Evolutionary conservation across 352 stramenopile genomes (phyloP).

Genomic region (Phytopythium boreale): DNA sequence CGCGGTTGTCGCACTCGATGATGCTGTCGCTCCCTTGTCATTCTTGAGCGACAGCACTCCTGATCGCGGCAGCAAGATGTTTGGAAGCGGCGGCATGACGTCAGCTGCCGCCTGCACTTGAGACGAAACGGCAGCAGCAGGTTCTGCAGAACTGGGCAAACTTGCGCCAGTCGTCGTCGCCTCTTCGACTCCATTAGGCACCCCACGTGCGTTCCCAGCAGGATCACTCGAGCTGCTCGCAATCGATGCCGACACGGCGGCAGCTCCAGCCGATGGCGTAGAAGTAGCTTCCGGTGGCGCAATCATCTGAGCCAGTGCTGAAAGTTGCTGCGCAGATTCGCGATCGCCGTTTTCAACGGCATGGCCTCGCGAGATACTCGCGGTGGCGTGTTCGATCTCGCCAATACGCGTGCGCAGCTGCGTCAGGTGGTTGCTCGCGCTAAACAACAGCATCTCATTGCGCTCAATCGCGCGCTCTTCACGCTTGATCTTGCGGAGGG

Average conservation of each 20-base stretch:
- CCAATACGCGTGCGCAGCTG: conserved; percentile 69
- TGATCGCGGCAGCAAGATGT: conserved; percentile 43
- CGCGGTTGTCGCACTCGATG: not conserved
- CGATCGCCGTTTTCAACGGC: not conserved
- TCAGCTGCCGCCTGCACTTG: conserved; percentile 17
- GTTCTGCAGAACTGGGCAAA: conserved; percentile 3
- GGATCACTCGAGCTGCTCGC: not conserved
- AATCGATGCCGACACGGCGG: not conserved
- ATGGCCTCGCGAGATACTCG: conserved; percentile 27
- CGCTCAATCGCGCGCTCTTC: conserved; percentile 84
- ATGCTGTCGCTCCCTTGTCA: not conserved
- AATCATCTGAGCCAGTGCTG: not conserved
- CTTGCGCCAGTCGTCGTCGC: not conserved
- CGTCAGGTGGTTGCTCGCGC: conserved; percentile 78
- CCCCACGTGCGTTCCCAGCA: not conserved
- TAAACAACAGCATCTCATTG: conserved; percentile 73
- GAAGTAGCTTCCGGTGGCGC: not conserved
- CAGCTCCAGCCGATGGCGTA: not conserved
- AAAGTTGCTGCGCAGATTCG: not conserved
- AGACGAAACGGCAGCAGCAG: conserved; percentile 3
- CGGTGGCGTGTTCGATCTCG: conserved; percentile 68
- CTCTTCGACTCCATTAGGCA: not conserved
- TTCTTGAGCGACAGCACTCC: conserved; percentile 6
- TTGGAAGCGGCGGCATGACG: conserved; percentile 51
- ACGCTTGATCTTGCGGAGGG: conserved; percentile 75